phyloP scores from a whole-genome alignment of 2,329 filamentous ascomycete genomes.

The Emmonsia crescens region DNA sequence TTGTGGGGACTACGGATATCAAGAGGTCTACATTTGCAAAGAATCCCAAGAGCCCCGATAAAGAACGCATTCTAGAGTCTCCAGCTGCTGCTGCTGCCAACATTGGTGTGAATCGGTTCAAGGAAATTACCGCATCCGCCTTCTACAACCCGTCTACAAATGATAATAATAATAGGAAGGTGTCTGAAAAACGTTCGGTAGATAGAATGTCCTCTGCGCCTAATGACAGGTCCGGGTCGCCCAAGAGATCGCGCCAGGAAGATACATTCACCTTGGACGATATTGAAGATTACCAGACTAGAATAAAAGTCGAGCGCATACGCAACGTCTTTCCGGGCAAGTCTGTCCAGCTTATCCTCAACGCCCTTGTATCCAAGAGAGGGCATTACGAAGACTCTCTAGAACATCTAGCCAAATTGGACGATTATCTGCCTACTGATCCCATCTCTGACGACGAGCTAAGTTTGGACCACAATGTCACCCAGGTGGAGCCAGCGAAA shows the following conservation, averaged over 20 bases:
- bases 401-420: conserved; percentile 33
- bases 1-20: conserved; percentile 44
- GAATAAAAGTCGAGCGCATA: conserved; percentile 44
- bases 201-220: conserved; percentile 14
- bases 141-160: conserved; percentile 30
- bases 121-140: conserved; percentile 34
- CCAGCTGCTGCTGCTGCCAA: conserved; percentile 23
- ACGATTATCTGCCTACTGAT: conserved; percentile 24
- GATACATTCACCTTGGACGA: conserved; percentile 38
- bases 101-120: conserved; percentile 25
- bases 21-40: conserved; percentile 48
- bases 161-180: background rate
- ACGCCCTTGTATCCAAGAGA: conserved; percentile 40
- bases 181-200: conserved; percentile 28
- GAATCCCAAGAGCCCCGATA: conserved; percentile 28
- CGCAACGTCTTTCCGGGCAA: conserved; percentile 37
- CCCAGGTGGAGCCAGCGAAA: conserved; percentile 29
- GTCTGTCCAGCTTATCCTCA: conserved; percentile 38
- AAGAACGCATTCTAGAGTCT: conserved; percentile 30
- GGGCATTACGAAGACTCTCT: conserved; percentile 48
- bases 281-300: conserved; percentile 40
- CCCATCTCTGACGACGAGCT: conserved; percentile 35
- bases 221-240: background rate
- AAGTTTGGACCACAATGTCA: conserved; percentile 16
- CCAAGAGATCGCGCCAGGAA: conserved; percentile 24